Base-by-base conservation (phyloP, 805 yeast species). In the Myxozyma sirexii region DNA sequence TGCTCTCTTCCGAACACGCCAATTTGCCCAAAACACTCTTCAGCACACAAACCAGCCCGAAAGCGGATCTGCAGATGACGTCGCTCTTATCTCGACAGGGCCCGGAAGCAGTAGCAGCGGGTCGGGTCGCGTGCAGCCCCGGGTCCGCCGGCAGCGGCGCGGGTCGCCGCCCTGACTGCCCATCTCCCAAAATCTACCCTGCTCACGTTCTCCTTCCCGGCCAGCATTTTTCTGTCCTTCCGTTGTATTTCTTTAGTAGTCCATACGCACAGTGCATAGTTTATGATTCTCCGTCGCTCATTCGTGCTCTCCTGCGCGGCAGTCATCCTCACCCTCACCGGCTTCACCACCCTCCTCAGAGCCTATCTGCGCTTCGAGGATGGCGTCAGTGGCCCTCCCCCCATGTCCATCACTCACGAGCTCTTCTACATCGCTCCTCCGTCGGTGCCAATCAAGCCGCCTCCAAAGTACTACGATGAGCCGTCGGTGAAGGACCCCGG, bases 361-460 rank as follows among this genome's bases (percentile, higher is more conserved):
- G 46, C 56, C 41, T 21, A 39, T 31, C 27, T 48, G 26, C 27
- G 35, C 27, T 33, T 26, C 43, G 38, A 39, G 35, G 44, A 50
- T 19, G 46, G 44, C 39, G 13, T 39, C 23, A 38, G 17, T 17
- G 49, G 51, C 39, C 29, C 43, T 27, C 37, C 52, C 12, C 56
- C 64, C 17, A 62, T 62, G 64, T 62, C 65, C 21, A 38, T 62
- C 56, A 54, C 56, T 7, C 66, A 62, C 44, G 66, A 62, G 57
- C 58, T 61, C 23, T 62, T 62, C 62, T 62, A 59, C 59, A 38
- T 62, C n/a, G 56, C 64, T 4, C 66, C 61, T 10, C 64, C 56
- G 27, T 41, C 21, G 31, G 29, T n/a, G 17, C 57, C 57, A 4
- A 26, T 41, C 39, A 35, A 43, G 35, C 58, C 63, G 10, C 66